These are phyloP conservation scores for Nitzschia sp. DNA, from an alignment of 108 stramenopile species.

Conservation along the genomic window DNA sequence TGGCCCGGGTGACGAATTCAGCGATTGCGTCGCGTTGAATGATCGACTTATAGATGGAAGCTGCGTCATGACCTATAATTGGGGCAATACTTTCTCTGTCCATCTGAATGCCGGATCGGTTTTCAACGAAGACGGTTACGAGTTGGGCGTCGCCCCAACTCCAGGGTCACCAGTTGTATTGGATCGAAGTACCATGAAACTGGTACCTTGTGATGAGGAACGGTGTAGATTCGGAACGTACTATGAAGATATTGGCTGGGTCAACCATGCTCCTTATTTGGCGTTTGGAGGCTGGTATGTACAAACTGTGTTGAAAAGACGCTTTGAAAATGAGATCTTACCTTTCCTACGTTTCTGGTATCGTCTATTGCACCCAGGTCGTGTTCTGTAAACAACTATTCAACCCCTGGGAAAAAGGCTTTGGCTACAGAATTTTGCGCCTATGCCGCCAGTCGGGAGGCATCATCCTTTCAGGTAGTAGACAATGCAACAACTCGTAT, in stretches of 20 bases:
- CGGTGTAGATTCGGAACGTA: constrained; percentile 15
- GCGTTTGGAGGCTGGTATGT: constrained; percentile 39
- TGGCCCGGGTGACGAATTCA: constrained; percentile 28
- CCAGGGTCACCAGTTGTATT: constrained; percentile 35
- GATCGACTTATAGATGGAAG: constrained; percentile 25
- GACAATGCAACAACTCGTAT: constrained; percentile 18
- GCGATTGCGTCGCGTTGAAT: constrained; percentile 13
- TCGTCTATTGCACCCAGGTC: neutral
- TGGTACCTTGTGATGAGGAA: constrained; percentile 27
- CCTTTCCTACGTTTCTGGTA: neutral
- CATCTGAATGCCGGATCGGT: constrained; percentile 9
- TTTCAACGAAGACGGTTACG: constrained; percentile 1
- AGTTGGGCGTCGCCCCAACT: constrained; percentile 32
- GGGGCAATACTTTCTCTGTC: constrained; percentile 31
- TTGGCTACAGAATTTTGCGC: constrained; percentile 33
- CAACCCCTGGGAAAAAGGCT: constrained; percentile 15
- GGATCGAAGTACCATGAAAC: constrained; percentile 32
- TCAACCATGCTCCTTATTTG: constrained; percentile 42
- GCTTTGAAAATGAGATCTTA: neutral
- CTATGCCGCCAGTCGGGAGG: constrained; percentile 19
- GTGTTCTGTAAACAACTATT: constrained; percentile 4
- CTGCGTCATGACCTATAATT: constrained; percentile 38
- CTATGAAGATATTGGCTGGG: constrained; percentile 29
- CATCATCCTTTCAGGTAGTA: constrained; percentile 17
- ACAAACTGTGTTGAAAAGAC: neutral